These are phyloP conservation scores for Candida orba DNA, from an alignment of 805 yeast genomes.

Conservation along the genomic window DNA sequence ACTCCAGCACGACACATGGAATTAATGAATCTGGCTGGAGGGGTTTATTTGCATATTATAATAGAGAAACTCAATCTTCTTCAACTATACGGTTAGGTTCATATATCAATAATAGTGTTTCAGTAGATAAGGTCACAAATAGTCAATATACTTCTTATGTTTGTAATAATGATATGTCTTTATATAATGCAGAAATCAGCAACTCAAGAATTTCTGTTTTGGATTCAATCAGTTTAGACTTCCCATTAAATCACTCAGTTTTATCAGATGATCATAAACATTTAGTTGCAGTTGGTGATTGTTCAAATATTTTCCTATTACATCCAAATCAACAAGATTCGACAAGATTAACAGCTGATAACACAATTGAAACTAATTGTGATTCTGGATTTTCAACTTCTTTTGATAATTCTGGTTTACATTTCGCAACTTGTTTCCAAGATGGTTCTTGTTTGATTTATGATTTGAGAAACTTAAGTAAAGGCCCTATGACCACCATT, in stretches of 20 bases:
- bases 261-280: constrained; percentile 56
- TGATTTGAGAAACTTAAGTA: constrained; percentile 57
- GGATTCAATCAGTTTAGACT: constrained; percentile 42
- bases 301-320: constrained; percentile 52
- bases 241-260: constrained; percentile 70
- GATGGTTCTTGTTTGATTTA: constrained; percentile 75
- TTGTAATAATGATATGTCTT: constrained; percentile 76
- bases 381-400: constrained; percentile 82
- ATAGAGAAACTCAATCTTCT: constrained; percentile 39
- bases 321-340: constrained; percentile 31
- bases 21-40: constrained; percentile 34
- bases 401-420: constrained; percentile 66
- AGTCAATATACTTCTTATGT: constrained; percentile 50
- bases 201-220: constrained; percentile 38
- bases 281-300: constrained; percentile 71
- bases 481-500: constrained; percentile 45
- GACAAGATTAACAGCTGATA: constrained; percentile 22
- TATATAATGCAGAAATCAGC: constrained; percentile 57
- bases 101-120: constrained; percentile 75
- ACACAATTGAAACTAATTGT: constrained; percentile 46
- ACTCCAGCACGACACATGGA: too few species aligned
- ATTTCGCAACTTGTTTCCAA: constrained; percentile 78
- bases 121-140: constrained; percentile 38
- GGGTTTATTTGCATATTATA: constrained; percentile 58
- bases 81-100: constrained; percentile 62